Percentiles rank a stretch among this genome's conserved stretches.
Evolutionary conservation across 2,329 filamentous ascomycete genomes (phyloP).

Genomic region (Ophiostoma perfectum): DNA sequence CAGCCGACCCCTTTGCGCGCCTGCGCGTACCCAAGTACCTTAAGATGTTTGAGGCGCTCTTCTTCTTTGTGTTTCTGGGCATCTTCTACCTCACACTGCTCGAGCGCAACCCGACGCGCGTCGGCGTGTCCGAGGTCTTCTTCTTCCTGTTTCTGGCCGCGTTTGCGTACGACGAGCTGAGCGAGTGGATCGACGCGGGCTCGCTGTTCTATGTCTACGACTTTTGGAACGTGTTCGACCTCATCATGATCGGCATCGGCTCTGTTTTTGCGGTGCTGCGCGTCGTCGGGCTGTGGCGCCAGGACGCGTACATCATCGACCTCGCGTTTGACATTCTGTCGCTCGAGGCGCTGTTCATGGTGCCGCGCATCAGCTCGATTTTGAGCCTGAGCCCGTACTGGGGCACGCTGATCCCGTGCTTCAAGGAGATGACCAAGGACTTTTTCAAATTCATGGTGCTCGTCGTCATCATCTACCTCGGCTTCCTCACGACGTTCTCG

Average conservation of each 20-base stretch:
- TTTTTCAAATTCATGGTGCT: constrained; percentile 75
- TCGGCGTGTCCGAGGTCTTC: constrained; percentile 62
- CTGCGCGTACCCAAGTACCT: constrained; percentile 76
- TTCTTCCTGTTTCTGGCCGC: constrained; percentile 83
- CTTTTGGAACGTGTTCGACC: constrained; percentile 71
- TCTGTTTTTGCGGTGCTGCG: constrained; percentile 48
- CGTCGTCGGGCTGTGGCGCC: constrained; percentile 58
- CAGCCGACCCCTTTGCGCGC: constrained; percentile 67
- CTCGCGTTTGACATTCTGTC: constrained; percentile 84
- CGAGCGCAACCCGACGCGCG: constrained; percentile 58
- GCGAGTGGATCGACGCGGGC: constrained; percentile 79
- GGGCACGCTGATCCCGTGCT: constrained; percentile 79
- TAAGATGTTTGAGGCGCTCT: constrained; percentile 76
- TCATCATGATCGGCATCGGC: constrained; percentile 68
- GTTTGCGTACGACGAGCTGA: constrained; percentile 82
- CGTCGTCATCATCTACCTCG: constrained; percentile 76
- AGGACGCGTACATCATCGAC: constrained; percentile 61
- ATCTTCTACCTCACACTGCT: constrained; percentile 86
- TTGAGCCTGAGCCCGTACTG: constrained; percentile 85
- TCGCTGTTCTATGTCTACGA: constrained; percentile 79
- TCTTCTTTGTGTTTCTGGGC: constrained; percentile 69
- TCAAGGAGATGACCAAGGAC: constrained; percentile 92
- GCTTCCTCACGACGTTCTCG: constrained; percentile 83
- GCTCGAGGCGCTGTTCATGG: constrained; percentile 81
- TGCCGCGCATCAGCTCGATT: constrained; percentile 82